Percentiles rank a stretch among this genome's conserved stretches.
Evolutionary conservation across 441 rosid species (phyloP).

Genomic region (Croton setiger): DNA sequence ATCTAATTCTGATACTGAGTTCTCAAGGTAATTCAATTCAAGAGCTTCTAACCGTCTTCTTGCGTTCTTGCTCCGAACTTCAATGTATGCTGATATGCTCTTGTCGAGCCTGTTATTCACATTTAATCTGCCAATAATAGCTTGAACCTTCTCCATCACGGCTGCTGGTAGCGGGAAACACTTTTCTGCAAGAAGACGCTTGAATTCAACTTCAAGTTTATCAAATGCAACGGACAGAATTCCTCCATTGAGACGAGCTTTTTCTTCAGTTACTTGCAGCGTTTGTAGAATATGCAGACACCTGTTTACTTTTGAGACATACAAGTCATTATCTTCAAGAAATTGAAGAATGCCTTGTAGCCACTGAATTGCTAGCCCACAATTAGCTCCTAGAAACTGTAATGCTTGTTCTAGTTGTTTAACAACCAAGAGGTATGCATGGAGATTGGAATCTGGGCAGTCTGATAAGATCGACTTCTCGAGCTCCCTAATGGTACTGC

Average conservation of each 20-base stretch:
- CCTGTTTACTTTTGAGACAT: conserved; percentile 37
- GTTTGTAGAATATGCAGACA: conserved; percentile 37
- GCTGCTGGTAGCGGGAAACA: conserved; percentile 21
- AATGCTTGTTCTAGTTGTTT: conserved; percentile 56
- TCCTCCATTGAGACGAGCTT: conserved; percentile 42
- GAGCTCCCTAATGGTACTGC: conserved; percentile 45
- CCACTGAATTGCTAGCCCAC: conserved; percentile 71
- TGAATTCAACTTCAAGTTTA: conserved; percentile 52
- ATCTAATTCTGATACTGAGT: conserved; percentile 36
- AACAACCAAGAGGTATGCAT: conserved; percentile 39
- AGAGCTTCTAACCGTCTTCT: conserved; percentile 37
- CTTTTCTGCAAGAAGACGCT: conserved; percentile 39
- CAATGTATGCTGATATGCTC: conserved; percentile 34
- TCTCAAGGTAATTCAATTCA: conserved; percentile 45
- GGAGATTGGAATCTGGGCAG: conserved; percentile 30
- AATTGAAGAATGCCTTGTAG: conserved; percentile 45
- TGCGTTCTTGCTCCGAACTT: conserved; percentile 38
- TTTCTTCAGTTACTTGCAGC: conserved; percentile 34
- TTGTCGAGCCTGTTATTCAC: conserved; percentile 33
- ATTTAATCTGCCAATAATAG: conserved; percentile 38
- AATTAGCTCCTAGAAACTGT: conserved; percentile 56
- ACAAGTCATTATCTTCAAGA: conserved; percentile 39
- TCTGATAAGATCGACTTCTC: conserved; percentile 35
- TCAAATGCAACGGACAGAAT: conserved; percentile 38
- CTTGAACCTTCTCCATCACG: conserved; percentile 40